These are phyloP conservation scores for Hymenoscyphus infarciens DNA, from an alignment of 2,329 filamentous ascomycete genomes.

Conservation along the genomic window DNA sequence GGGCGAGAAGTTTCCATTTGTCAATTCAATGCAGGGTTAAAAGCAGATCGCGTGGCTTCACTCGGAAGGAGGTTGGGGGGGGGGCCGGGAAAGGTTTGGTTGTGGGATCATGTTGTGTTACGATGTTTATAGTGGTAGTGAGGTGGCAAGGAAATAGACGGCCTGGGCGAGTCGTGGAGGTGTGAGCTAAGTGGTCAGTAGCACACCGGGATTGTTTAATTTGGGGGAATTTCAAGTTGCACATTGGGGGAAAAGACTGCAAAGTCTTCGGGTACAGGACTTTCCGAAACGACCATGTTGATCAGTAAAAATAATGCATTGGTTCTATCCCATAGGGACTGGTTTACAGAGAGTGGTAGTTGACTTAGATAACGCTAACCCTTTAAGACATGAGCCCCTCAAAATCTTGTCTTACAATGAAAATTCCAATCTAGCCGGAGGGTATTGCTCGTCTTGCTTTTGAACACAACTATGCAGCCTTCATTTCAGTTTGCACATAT, in stretches of 20 bases:
- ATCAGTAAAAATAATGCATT: not conserved
- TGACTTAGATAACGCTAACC: not conserved
- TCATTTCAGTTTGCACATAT: conserved; percentile 9
- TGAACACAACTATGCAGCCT: conserved; percentile 7
- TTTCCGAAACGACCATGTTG: not conserved
- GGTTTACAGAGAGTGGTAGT: not conserved
- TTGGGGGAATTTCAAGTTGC: not conserved
- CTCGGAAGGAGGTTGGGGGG: not conserved
- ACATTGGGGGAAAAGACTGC: not conserved
- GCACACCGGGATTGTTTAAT: not conserved
- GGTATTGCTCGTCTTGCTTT: not conserved
- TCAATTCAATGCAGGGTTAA: not conserved
- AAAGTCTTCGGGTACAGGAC: not conserved
- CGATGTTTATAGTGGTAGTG: not conserved
- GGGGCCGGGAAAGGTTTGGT: not conserved
- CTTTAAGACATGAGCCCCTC: not conserved
- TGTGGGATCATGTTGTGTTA: not conserved
- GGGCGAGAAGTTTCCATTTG: not conserved
- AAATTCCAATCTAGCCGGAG: not conserved
- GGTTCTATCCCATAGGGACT: not conserved
- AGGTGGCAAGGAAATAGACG: not conserved
- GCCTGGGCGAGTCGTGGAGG: not conserved
- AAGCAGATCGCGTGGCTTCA: conserved; percentile 1
- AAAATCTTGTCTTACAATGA: not conserved
- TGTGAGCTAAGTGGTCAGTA: not conserved